Base-by-base conservation (phyloP, 2,329 filamentous ascomycete species). In the Xylaria sp. region DNA sequence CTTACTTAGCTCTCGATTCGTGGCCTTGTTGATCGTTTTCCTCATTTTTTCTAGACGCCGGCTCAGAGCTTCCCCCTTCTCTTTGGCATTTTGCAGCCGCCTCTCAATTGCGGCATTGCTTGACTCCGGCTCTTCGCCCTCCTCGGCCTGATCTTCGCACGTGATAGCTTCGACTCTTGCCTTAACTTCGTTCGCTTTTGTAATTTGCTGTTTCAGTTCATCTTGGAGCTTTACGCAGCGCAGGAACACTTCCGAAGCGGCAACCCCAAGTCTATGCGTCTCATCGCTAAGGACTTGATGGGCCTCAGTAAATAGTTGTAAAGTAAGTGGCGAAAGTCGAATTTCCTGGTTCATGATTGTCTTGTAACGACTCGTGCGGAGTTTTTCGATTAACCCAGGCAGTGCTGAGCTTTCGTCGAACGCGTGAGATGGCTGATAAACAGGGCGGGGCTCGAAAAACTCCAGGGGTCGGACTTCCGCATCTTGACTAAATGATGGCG, bases 181-280 rank as follows among this genome's bases (percentile, higher is more conserved):
- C 76, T 88, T 88, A 48, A 93, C 85, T 74, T 91, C 87, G 63
- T 88, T 87, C 33, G 88, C 89, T 72, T 90, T 89, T 69, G 81
- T 81, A 28, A 94, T 86, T 76, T 94, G 92, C 69, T 89, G 87
- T 71, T 83, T 84, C 49, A 94, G 84, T 75, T 94, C 91, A 20
- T 84, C 82, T 74, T 91, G 89, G 31, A 94, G 83, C 54, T 88
- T 84, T 72, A 91, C 87, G 69, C 91, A 93, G 63, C 89, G 86
- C 31, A 89, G 84, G 80, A 94, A 94, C 6, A 94, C 83, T 74
- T 93, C 91, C 1, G 91, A 88, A 0, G 90, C 92, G 1, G 90
- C 92, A 51, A 87, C 82, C 17, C 91, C 91, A 11, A 94, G 84
- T 11, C 84, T 84, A 72, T 91, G 85, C 0, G 91, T 93, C 78